These are phyloP conservation scores for Coemansia sp. DNA, from an alignment of 192 early-diverging fungal species.

Conservation along the genomic window DNA sequence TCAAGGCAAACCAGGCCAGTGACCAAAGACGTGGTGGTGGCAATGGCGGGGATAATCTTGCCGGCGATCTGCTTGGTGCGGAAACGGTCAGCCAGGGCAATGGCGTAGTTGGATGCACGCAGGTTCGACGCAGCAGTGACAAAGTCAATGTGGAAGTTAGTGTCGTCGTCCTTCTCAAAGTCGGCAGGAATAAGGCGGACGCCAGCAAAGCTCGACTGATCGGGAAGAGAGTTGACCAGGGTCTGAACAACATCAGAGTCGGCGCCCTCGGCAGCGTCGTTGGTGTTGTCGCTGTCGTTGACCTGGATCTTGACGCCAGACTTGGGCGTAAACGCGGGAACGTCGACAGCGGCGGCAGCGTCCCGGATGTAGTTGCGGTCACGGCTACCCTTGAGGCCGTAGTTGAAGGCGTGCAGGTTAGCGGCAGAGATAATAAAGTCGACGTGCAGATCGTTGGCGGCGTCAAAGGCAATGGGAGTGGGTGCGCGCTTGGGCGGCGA, in stretches of 20 bases:
- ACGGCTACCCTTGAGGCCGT: constrained; percentile 80
- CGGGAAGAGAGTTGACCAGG: constrained; percentile 67
- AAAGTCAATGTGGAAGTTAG: constrained; percentile 99
- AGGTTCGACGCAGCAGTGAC: constrained; percentile 97
- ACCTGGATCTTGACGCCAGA: constrained; percentile 96
- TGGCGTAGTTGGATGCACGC: constrained; percentile 79
- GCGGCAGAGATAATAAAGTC: constrained; percentile 90
- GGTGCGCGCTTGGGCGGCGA: constrained; percentile 95
- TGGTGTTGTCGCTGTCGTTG: constrained; percentile 76
- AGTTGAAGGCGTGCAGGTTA: constrained; percentile 95
- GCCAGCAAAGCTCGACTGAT: constrained; percentile 74
- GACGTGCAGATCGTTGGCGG: constrained; percentile 64
- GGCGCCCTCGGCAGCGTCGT: constrained; percentile 46
- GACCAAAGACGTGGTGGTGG: constrained; percentile 93
- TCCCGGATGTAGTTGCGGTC: constrained; percentile 70
- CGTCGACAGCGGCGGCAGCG: constrained; percentile 56
- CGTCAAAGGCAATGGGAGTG: constrained; percentile 74
- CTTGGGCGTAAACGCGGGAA: constrained; percentile 85
- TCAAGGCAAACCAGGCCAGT: constrained; percentile 97
- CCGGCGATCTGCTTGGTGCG: constrained; percentile 88
- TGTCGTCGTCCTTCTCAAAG: constrained; percentile 99
- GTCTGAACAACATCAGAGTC: constrained; percentile 56
- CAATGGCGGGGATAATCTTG: constrained; percentile 89
- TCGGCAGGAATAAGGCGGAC: constrained; percentile 86
- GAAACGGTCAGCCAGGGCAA: constrained; percentile 68